Percentiles rank a stretch among this genome's conserved stretches.
These are phyloP conservation scores for Vigna unguiculata DNA, from an alignment of 306 rosid genomes.

Conservation along the genomic window DNA sequence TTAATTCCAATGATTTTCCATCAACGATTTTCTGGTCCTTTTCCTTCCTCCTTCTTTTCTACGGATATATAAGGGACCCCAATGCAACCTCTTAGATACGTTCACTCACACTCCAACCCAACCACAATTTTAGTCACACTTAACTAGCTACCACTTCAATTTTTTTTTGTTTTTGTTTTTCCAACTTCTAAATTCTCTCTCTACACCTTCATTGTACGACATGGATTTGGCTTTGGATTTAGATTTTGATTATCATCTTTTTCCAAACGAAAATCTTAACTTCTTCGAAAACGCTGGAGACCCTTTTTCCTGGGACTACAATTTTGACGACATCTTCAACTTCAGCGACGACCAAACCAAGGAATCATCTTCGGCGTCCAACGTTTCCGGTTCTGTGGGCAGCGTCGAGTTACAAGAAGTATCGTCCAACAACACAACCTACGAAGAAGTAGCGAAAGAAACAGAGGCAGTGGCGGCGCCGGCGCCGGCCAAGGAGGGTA, in stretches of 20 bases:
- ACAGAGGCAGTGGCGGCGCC: not conserved
- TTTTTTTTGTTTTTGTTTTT: too few species aligned
- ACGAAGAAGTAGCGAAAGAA: not conserved
- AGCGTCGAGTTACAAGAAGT: conserved; percentile 47
- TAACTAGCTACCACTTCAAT: not conserved
- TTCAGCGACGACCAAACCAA: conserved; percentile 25
- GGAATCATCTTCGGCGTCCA: conserved; percentile 20
- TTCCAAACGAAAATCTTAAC: conserved; percentile 34
- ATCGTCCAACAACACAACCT: conserved; percentile 33
- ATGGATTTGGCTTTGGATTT: conserved; percentile 43
- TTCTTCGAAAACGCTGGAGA: conserved; percentile 27
- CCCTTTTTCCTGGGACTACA: conserved; percentile 40
- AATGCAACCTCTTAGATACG: not conserved
- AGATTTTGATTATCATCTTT: conserved; percentile 42
- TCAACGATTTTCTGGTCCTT: not conserved
- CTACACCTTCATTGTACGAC: too few species aligned
- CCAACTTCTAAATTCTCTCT: not conserved
- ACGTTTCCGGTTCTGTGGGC: conserved; percentile 9
- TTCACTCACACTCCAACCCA: conserved; percentile 6
- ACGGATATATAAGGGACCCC: conserved; percentile 34
- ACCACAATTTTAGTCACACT: not conserved
- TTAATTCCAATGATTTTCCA: conserved; percentile 5
- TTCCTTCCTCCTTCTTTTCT: conserved; percentile 11
- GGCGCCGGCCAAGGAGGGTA: not conserved
- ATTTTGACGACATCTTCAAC: conserved; percentile 26